Base-by-base conservation (phyloP, 805 yeast species). In the Lachancea mirantina region DNA sequence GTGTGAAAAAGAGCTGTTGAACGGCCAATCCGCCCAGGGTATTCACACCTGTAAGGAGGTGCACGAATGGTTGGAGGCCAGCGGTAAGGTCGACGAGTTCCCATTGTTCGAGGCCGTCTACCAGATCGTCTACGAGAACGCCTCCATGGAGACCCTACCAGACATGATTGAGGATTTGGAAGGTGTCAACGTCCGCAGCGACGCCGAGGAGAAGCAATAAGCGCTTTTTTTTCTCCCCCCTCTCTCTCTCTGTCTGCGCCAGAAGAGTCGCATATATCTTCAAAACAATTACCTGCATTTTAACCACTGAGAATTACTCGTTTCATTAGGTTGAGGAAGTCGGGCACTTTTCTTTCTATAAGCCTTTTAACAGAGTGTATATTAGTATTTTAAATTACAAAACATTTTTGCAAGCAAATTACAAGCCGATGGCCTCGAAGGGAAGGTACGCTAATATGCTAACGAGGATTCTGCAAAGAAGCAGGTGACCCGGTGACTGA, bases 11-110 rank as follows among this genome's bases (percentile, higher is more conserved):
- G 82, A 72, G 55, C 66, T 92, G 48, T 69, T 92, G 48, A 87
- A 92, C 57, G 98, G 98, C 32, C 96, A 88, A 69, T 79, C 92
- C 28, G 94, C 96, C 38, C 98, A 92, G 68, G 98, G 98, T 61
- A 72, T 88, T 38, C 73, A 82, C 52, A 92, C 98, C 24, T 72
- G 88, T 36, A 76, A 74, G 56, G 98, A 92, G 68, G 96, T 92
- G 27, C 83, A 85, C 61, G 94, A 83, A 50, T 76, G 87, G 58
- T 71, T 84, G 54, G 66, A 59, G 23, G 68, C 49, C 28, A 45
- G 56, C 40, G 48, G 67, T 42, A 68, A 67, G 51, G 62, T 57
- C 14, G 52, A 52, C 8, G 92, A 87, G 43, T 89, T 81, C 74
- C 97, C 97, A 42, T 52, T 67, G 34, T 64, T 67, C 31, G 69